phyloP scores from a whole-genome alignment of 306 rosid genomes.

The Canavalia gladiata region DNA sequence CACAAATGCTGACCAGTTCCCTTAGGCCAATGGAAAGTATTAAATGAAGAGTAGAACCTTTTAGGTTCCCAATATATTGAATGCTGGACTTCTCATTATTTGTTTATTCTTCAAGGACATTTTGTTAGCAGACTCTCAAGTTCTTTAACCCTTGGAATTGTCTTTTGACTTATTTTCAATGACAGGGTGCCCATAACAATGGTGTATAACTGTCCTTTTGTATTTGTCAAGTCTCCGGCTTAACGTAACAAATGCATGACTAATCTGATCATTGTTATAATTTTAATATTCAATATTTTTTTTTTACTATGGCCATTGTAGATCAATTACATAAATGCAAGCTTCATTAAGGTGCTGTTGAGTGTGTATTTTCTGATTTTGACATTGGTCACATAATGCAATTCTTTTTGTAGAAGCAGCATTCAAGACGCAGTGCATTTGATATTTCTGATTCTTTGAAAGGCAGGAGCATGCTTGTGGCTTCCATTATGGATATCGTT shows the following conservation, averaged over 20 bases:
- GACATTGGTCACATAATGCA: slow-evolving; percentile 45
- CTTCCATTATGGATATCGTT: slow-evolving; percentile 93
- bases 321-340: slow-evolving; percentile 36
- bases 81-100: slow-evolving; percentile 7
- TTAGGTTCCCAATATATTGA: neutral
- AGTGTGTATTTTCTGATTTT: slow-evolving; percentile 50
- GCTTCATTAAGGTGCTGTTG: slow-evolving; percentile 37
- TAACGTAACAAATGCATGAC: neutral
- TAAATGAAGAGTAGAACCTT: neutral
- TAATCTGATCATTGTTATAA: slow-evolving; percentile 15
- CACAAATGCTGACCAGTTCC: neutral
- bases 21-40: neutral
- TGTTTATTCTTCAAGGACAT: neutral
- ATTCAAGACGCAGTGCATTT: slow-evolving; percentile 76
- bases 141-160: neutral
- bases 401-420: slow-evolving; percentile 70
- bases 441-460: slow-evolving; percentile 84
- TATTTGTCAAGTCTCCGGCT: neutral
- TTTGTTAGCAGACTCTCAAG: neutral
- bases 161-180: slow-evolving; percentile 9
- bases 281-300: neutral
- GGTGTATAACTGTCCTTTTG: neutral
- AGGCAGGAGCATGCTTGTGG: slow-evolving; percentile 99
- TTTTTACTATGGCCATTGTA: slow-evolving; percentile 23
- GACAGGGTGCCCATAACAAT: neutral